Percentiles rank a stretch among this genome's conserved stretches.
These are phyloP conservation scores for Blastomyces silverae DNA, from an alignment of 2,329 filamentous ascomycete species.

Conservation along the genomic window DNA sequence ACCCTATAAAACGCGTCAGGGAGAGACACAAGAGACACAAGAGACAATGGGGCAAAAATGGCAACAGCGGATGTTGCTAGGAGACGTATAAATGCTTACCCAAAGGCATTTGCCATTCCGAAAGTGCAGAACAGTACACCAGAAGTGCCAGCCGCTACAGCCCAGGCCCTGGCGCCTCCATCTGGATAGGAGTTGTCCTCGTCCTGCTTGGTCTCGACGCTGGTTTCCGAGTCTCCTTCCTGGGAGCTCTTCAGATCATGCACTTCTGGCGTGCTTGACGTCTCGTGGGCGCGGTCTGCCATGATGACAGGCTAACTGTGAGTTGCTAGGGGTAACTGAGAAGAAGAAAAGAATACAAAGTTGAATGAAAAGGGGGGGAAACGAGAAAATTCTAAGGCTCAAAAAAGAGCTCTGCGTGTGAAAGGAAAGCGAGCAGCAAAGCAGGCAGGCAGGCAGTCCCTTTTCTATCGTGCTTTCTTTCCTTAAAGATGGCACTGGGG, in stretches of 20 bases:
- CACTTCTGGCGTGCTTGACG: not conserved
- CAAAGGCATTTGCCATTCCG: constrained; percentile 27
- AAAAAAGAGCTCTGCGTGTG: not conserved
- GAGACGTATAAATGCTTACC: constrained; percentile 19
- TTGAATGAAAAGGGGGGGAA: not conserved
- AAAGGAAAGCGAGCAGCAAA: not conserved
- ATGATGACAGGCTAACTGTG: not conserved
- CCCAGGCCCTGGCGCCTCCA: constrained; percentile 26
- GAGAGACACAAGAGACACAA: not conserved
- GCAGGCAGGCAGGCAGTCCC: not conserved
- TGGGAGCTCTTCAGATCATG: constrained; percentile 1
- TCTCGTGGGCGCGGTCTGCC: not conserved
- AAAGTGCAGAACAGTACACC: constrained; percentile 28
- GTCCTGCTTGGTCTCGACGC: not conserved
- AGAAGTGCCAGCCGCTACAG: constrained; percentile 23
- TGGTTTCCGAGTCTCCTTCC: constrained; percentile 1
- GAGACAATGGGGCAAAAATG: not conserved
- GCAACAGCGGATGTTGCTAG: not conserved
- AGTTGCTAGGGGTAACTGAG: not conserved
- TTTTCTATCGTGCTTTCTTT: not conserved
- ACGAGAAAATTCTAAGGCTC: not conserved
- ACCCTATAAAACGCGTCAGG: constrained; percentile 42
- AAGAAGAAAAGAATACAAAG: not conserved
- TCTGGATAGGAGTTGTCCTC: constrained; percentile 23
- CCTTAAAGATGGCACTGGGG: not conserved